Evolutionary conservation across 2,329 filamentous ascomycete species (phyloP).

Genomic region (Pyrenochaeta sp.): DNA sequence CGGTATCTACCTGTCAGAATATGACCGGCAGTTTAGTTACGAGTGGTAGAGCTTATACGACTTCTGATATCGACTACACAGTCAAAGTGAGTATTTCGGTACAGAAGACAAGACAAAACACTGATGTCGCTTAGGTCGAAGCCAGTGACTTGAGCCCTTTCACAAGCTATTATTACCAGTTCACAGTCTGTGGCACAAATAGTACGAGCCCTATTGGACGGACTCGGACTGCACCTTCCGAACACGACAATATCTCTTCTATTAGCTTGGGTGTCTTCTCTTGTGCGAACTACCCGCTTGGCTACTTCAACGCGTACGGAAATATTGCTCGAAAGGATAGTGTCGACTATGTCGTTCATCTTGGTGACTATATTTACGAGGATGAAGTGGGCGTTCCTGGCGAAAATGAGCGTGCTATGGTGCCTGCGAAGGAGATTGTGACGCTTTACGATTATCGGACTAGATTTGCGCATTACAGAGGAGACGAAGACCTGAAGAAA

Average conservation of each 20-base stretch:
- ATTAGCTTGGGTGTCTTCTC: constrained; percentile 75
- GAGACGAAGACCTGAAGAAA: constrained; percentile 51
- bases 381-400: constrained; percentile 39
- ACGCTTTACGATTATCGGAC: constrained; percentile 55
- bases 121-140: constrained; percentile 62
- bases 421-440: constrained; percentile 48
- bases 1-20: constrained; percentile 52
- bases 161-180: constrained; percentile 75
- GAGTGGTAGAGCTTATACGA: constrained; percentile 71
- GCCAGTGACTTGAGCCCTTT: constrained; percentile 69
- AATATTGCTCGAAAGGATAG: constrained; percentile 49
- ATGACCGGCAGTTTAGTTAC: no score
- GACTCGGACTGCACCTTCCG: constrained; percentile 72
- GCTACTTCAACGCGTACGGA: constrained; percentile 60
- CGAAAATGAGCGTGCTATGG: constrained; percentile 28
- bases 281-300: constrained; percentile 64
- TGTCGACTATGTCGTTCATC: constrained; percentile 66
- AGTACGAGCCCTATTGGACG: constrained; percentile 69
- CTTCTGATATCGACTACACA: constrained; percentile 78
- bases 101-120: background rate
- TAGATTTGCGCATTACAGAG: constrained; percentile 40
- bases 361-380: constrained; percentile 58
- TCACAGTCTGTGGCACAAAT: constrained; percentile 70
- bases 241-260: constrained; percentile 63
- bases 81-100: constrained; percentile 63